These are phyloP conservation scores for Fomitopsis schrenkii DNA, from an alignment of 1,284 basidiomycete genomes.

Conservation along the genomic window DNA sequence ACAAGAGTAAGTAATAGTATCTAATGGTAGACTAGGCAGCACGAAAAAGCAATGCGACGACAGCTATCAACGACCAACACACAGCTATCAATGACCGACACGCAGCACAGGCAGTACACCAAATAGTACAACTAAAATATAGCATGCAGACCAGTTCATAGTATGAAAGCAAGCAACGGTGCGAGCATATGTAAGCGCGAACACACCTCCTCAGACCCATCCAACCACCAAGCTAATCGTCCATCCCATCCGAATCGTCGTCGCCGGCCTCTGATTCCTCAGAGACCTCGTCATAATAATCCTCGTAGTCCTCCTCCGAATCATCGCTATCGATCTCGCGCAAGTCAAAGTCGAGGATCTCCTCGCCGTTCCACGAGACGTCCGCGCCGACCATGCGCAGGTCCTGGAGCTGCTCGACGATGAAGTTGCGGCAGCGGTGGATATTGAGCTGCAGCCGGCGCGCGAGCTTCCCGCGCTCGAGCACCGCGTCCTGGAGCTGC, in stretches of 20 bases:
- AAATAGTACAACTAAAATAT: no score
- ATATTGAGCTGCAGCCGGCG: constrained; percentile 1
- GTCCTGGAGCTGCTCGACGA: constrained; percentile 7
- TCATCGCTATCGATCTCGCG: constrained; percentile 4
- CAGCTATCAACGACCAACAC: no score
- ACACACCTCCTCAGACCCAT: no score
- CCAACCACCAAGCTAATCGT: no score
- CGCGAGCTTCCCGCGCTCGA: constrained; percentile 1
- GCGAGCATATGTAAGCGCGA: no score
- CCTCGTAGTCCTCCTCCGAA: constrained; percentile 11
- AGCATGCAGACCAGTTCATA: no score
- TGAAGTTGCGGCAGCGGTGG: constrained; percentile 6
- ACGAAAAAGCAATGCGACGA: no score
- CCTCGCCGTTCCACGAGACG: constrained; percentile 5
- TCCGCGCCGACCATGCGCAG: constrained; percentile 3
- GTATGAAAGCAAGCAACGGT: no score
- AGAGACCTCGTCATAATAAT: constrained; percentile 2
- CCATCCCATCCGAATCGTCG: background rate
- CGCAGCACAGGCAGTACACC: no score
- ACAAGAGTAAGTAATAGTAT: no score
- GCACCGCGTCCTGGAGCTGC: constrained; percentile 6
- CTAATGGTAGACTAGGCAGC: no score
- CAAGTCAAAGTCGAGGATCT: constrained; percentile 8
- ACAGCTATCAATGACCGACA: no score
- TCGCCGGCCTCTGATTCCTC: background rate